Evolutionary conservation across 2,329 filamentous ascomycete species (phyloP).

Genomic region (Cercospora berteroae): DNA sequence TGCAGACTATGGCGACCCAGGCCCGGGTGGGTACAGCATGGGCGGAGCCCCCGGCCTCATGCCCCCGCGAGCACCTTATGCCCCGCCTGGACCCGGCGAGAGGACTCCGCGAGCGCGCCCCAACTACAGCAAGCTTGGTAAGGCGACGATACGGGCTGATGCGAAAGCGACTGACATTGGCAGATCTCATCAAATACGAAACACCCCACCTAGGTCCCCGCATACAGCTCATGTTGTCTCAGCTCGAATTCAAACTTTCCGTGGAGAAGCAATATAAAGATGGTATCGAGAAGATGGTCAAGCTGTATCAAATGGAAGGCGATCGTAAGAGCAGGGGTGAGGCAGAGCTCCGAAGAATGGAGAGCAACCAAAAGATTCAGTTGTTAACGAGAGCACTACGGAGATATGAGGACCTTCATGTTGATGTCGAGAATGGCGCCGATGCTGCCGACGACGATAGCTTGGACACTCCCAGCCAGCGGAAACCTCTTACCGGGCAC

Average conservation of each 20-base stretch:
- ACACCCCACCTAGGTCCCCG: slow-evolving; percentile 91
- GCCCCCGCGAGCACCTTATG: slow-evolving; percentile 77
- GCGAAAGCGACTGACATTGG: slow-evolving; percentile 20
- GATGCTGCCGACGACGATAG: slow-evolving; percentile 77
- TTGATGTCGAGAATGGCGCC: slow-evolving; percentile 63
- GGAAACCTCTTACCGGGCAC: slow-evolving; percentile 92
- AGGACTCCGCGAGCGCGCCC: slow-evolving; percentile 71
- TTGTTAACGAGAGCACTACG: slow-evolving; percentile 93
- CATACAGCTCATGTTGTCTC: slow-evolving; percentile 98
- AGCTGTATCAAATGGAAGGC: slow-evolving; percentile 94
- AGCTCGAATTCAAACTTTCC: slow-evolving; percentile 97
- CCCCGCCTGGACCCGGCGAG: slow-evolving; percentile 66
- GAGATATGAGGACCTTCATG: slow-evolving; percentile 94
- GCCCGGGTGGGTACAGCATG: slow-evolving; percentile 55
- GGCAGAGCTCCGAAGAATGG: slow-evolving; percentile 81
- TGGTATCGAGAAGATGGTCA: slow-evolving; percentile 98
- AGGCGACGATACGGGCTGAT: slow-evolving; percentile 33
- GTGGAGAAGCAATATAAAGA: slow-evolving; percentile 99
- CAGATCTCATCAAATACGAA: slow-evolving; percentile 98
- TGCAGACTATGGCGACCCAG: slow-evolving; percentile 61
- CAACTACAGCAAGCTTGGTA: slow-evolving; percentile 96
- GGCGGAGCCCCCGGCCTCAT: slow-evolving; percentile 70
- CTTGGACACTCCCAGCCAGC: slow-evolving; percentile 88
- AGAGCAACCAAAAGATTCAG: slow-evolving; percentile 97
- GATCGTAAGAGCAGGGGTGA: slow-evolving; percentile 94